Base-by-base conservation (phyloP, 768 basidiomycete species). In the Collybia nuda region DNA sequence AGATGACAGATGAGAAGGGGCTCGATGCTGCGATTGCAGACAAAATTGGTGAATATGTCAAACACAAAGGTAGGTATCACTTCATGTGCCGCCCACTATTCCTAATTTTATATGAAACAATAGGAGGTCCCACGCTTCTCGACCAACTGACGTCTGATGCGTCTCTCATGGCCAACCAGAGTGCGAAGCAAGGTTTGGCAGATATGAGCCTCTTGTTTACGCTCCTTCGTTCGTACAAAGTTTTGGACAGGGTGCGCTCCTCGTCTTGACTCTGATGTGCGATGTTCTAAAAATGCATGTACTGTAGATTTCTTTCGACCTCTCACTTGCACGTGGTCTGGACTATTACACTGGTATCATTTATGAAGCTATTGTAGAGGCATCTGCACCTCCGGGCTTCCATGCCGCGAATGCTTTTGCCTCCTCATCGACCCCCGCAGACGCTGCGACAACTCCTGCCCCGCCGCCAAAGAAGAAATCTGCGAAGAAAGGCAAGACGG, bases 271-370 rank as follows among this genome's bases (percentile, higher is more conserved):
- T 18, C 6, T 12, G 26, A 41, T 5, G 8, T 19, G 35, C 12
- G 23, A 23, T 24, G 39, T 7, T 43, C 26, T 21, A 26, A n/a
- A 18, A 18, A 48, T 38, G 48, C 40, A 39, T 26, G 50, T n/a
- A 55, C 26, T 21, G 0, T 56, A 94, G 90, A 81, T 99, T 60
- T 95, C 92, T 2, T 98, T 99, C 63, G 96, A 99, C 68, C 80
- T 98, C 56, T 97, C 94, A 2, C 83, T 99, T 12, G 96, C 96
- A n/a, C 88, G 96, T 26, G 96, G 96, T 35, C 80, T 98, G 18
- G 97, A 98, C 67, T 98, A 99, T 70, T 98, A 99, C 70, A 99
- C 96, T 1, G 97, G 97, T 15, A 86, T 99, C 61, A 98, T 98
- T 65, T 98, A 96, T 70, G 96, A 99, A 70, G 97, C 93, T 38